Evolutionary conservation across 352 stramenopile species (phyloP).

Genomic region (Pythium chondricola): DNA sequence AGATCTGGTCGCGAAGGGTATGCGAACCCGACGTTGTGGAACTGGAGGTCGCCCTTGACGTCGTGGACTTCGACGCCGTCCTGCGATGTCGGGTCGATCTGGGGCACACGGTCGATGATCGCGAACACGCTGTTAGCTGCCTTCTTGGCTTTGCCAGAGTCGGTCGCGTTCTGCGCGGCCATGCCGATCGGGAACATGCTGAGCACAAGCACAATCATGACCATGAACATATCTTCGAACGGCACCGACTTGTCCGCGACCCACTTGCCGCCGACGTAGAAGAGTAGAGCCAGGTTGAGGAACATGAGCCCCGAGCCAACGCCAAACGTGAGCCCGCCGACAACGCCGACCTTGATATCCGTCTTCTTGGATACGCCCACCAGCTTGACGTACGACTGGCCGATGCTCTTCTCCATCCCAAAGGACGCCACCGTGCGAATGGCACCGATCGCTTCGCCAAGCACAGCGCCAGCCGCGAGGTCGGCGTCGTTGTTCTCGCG

Average conservation of each 20-base stretch:
- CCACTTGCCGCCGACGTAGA: constrained; percentile 46
- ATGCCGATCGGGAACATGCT: constrained; percentile 48
- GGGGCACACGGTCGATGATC: constrained; percentile 63
- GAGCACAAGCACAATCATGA: constrained; percentile 48
- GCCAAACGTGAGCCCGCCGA: constrained; percentile 37
- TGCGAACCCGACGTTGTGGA: constrained; percentile 83
- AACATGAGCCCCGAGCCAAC: constrained; percentile 42
- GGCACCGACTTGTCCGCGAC: constrained; percentile 31
- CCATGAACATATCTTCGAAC: constrained; percentile 46
- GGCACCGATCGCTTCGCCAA: constrained; percentile 37
- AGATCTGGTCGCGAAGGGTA: constrained; percentile 83
- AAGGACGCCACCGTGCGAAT: constrained; percentile 59
- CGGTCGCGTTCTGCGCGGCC: constrained; percentile 39
- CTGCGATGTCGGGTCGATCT: constrained; percentile 26
- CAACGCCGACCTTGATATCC: constrained; percentile 25
- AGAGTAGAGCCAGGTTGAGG: constrained; percentile 40
- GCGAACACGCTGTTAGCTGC: constrained; percentile 67
- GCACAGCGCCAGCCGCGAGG: constrained; percentile 23
- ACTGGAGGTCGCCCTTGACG: constrained; percentile 58
- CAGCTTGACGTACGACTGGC: constrained; percentile 17
- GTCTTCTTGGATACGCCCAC: constrained; percentile 26
- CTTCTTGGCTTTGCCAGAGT: constrained; percentile 45
- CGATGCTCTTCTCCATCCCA: constrained; percentile 29
- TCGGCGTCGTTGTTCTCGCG: constrained; percentile 42
- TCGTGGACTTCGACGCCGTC: constrained; percentile 11